Percentiles rank a stretch among this genome's conserved stretches.
These are phyloP conservation scores for Plectosphaerella plurivora DNA, from an alignment of 2,329 filamentous ascomycete genomes.

Conservation along the genomic window DNA sequence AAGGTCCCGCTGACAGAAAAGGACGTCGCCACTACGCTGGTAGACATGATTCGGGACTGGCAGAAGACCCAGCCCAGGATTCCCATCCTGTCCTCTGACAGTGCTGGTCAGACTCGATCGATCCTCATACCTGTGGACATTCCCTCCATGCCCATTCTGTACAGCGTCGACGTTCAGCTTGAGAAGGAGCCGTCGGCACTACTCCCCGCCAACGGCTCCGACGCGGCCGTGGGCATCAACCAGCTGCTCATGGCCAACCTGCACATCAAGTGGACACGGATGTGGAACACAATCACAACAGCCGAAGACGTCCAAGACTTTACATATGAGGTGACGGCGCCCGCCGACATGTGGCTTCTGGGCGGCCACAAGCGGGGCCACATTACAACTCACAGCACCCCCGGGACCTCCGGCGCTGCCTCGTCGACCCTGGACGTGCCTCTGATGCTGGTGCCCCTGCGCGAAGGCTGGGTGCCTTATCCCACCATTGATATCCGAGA, in stretches of 20 bases:
- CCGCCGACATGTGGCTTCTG: constrained; percentile 75
- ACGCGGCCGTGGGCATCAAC: constrained; percentile 49
- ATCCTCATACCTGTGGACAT: constrained; percentile 90
- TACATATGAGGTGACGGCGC: constrained; percentile 74
- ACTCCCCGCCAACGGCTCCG: constrained; percentile 20
- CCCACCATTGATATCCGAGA: constrained; percentile 76
- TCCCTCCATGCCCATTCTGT: constrained; percentile 75
- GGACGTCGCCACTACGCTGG: constrained; percentile 19
- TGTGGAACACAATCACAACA: constrained; percentile 47
- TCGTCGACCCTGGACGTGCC: constrained; percentile 55
- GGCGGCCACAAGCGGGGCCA: constrained; percentile 71
- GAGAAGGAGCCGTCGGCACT: constrained; percentile 19
- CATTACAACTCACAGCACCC: constrained; percentile 34
- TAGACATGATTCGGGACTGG: constrained; percentile 32
- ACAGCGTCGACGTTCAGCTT: constrained; percentile 68
- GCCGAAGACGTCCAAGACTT: constrained; percentile 60
- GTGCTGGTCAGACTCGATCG: constrained; percentile 38
- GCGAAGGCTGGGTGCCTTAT: constrained; percentile 71
- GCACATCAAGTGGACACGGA: constrained; percentile 56
- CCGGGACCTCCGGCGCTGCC: constrained; percentile 23
- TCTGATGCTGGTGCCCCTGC: constrained; percentile 74
- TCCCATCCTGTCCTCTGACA: neutral
- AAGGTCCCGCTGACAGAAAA: constrained; percentile 27
- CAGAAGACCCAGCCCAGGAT: constrained; percentile 27
- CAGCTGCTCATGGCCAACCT: constrained; percentile 62